These are phyloP conservation scores for Saksenaea oblongispora DNA, from an alignment of 371 early-diverging fungal genomes.

Conservation along the genomic window DNA sequence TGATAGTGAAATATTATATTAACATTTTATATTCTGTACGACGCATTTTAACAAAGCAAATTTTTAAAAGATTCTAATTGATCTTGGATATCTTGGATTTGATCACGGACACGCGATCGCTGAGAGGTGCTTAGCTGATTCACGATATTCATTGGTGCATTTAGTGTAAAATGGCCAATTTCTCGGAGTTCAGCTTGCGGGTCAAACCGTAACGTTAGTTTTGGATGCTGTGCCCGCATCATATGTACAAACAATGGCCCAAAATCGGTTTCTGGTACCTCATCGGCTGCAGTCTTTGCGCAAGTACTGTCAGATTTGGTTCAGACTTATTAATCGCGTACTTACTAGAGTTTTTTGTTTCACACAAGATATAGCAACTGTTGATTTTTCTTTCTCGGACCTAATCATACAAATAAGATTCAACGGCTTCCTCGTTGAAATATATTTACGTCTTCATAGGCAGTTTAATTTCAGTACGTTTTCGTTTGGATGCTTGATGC, in stretches of 20 bases:
- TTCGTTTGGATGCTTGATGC: slow-evolving; percentile 8
- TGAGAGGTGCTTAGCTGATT: slow-evolving; percentile 17
- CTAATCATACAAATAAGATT: neutral
- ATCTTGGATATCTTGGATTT: slow-evolving; percentile 26
- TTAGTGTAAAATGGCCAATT: slow-evolving; percentile 14
- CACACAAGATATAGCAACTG: neutral
- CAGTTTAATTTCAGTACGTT: neutral
- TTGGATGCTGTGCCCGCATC: slow-evolving; percentile 23
- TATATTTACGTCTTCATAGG: slow-evolving; percentile 11
- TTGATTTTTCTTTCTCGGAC: slow-evolving; percentile 1
- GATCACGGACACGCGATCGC: slow-evolving; percentile 12
- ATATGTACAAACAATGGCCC: slow-evolving; percentile 27
- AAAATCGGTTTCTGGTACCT: slow-evolving; percentile 4
- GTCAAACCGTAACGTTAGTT: slow-evolving; percentile 20
- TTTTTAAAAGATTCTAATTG: slow-evolving; percentile 17
- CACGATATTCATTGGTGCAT: slow-evolving; percentile 14
- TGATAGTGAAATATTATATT: no score
- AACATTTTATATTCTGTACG: no score
- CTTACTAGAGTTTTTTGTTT: neutral
- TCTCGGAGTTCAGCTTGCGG: slow-evolving; percentile 14
- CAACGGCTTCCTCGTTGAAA: neutral
- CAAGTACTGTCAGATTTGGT: neutral
- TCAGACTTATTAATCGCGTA: neutral
- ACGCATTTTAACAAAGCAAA: neutral
- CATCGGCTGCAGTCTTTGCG: neutral